phyloP scores from a whole-genome alignment of 495 filamentous ascomycete genomes.

The Neurospora sp. region DNA sequence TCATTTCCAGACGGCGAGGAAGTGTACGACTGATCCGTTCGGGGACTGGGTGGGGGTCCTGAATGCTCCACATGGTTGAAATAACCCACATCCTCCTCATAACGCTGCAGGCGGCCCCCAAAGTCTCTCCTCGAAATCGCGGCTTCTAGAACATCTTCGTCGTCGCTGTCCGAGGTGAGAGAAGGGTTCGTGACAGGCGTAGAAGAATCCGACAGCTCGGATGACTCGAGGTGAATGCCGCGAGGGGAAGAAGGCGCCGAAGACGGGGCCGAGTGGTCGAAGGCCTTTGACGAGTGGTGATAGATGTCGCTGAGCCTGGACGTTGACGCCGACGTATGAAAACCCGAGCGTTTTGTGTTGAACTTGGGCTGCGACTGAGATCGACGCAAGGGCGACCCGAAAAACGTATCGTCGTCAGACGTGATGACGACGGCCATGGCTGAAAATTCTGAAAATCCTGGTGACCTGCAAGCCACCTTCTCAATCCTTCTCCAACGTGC shows the following conservation, averaged over 20 bases:
- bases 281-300: slow-evolving; percentile 21
- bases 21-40: slow-evolving; percentile 31
- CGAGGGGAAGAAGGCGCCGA: slow-evolving; percentile 38
- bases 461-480: slow-evolving; percentile 21
- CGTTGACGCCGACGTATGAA: slow-evolving; percentile 33
- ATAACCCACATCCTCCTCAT: slow-evolving; percentile 42
- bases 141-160: slow-evolving; percentile 29
- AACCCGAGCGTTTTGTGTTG: slow-evolving; percentile 20
- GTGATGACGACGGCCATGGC: slow-evolving; percentile 37
- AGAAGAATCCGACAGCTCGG: slow-evolving; percentile 37
- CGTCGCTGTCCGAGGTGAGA: slow-evolving; percentile 42
- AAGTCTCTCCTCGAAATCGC: slow-evolving; percentile 41
- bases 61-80: slow-evolving; percentile 35
- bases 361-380: slow-evolving; percentile 41
- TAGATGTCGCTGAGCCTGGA: slow-evolving; percentile 31
- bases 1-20: slow-evolving; percentile 36
- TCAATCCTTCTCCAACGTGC: slow-evolving; percentile 21
- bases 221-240: slow-evolving; percentile 27
- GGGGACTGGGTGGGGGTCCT: slow-evolving; percentile 40
- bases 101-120: slow-evolving; percentile 40
- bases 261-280: slow-evolving; percentile 36
- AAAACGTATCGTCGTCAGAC: slow-evolving; percentile 35
- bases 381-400: slow-evolving; percentile 34
- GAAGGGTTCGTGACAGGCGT: slow-evolving; percentile 58
- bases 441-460: slow-evolving; percentile 12